Evolutionary conservation across 2,329 filamentous ascomycete genomes (phyloP), one percentile per base, ranked within the genome.

Genomic region (Phaeosphaeriaceae sp.): DNA sequence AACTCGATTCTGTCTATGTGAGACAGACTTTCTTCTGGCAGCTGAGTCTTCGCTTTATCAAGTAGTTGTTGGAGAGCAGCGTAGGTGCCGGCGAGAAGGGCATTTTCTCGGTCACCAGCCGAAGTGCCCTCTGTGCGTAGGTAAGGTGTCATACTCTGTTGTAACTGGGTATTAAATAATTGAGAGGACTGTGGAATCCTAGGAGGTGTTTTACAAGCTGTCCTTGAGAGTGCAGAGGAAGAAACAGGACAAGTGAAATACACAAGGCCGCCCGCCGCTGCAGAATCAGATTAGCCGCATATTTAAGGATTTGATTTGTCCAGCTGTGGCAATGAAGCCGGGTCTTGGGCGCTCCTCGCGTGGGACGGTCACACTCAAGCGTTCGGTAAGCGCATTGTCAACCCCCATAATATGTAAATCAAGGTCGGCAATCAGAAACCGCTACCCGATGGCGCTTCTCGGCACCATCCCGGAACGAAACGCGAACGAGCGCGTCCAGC

Each of bases 71-170:
- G 52, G 12, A 75, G 56, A 2, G 71, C 68, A 21, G 55, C 47
- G 9, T 61, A 63, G 2, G 73, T 74, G 46, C 72, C 72, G 8
- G 62, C 42, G 9, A 73, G 59, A 42, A 75, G 61, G 6, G 61
- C 65, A 46, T 71, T 71, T 13, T 32, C 16, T 13, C 59, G 36
- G 12, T 46, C 20, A 18, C 60, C 58, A 23, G 50, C 53, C 15
- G 15, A 42, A 17, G 20, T 34, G 11, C 39, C 38, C 1, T 62
- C 56, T 28, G 53, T 37, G 50, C 61, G 68, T 30, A 70, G 49
- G 43, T 61, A 70, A 20, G 66, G 66, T 39, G 63, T 51, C 67
- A 70, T 72, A 6, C 28, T 58, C 42, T 13, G 8, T 7, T 23
- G 20, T 16, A 3, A 26, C 5, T n/a, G 11, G 15, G 13, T 18